Base-by-base conservation (phyloP, 768 basidiomycete genomes). In the Megacollybia marginata region DNA sequence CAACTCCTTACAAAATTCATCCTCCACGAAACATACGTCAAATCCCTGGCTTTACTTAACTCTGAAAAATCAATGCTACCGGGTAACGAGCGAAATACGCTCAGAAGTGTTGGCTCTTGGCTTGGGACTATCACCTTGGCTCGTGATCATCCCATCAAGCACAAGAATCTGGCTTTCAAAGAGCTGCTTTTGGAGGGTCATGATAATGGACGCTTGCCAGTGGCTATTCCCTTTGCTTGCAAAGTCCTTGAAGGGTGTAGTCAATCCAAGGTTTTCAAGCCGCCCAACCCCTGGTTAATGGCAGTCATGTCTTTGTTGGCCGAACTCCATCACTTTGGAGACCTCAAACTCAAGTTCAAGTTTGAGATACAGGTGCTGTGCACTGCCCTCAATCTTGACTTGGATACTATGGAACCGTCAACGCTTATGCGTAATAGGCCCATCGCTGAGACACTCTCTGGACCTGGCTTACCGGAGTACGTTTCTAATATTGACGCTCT, bases 271-370 rank as follows among this genome's bases (percentile, higher is more conserved):
- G 88, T 98, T 23, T 99, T 99, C 80, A 86, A 79, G 59, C 88
- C 92, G 16, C 96, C 96, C 20, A 99, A 97, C 64, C 96, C 96
- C 2, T 99, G 96, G 96, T 69, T 99, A 46, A 94, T 97, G 87
- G 94, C 89, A 0, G 89, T 99, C 54, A 74, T 98, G 58, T 82
- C 87, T 55, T 74, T 98, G 40, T 79, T 98, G 42, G 89, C 83
- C 42, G 96, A 99, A 64, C 78, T 99, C n/a, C 98, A 99, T 65
- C 90, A 94, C 63, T 94, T 86, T 59, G 95, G 92, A 5, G 94
- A 98, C 57, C 76, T 98, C 53, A 95, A 95, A 68, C 73, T 98
- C 49, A 96, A 97, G 62, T 78, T 93, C 63, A 98, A 97, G 67
- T 99, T 99, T 61, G 96, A 98, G 68, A 98, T 99, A 48, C 96